These are phyloP conservation scores for Erigeron canadensis DNA, from an alignment of 129 eudicot species.

Conservation along the genomic window DNA sequence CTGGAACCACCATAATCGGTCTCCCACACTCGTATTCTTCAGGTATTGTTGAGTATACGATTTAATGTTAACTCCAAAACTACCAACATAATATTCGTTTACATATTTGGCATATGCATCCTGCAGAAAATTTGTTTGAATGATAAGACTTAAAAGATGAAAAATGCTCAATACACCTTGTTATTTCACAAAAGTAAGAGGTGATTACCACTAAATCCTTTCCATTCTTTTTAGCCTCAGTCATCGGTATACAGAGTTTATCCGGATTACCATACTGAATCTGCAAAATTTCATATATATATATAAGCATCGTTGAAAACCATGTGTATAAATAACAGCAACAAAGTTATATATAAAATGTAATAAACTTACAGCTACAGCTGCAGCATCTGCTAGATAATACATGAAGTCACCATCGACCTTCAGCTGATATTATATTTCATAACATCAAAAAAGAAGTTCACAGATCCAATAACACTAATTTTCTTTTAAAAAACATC, in stretches of 20 bases:
- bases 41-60: slow-evolving; percentile 68
- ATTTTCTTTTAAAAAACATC: background rate
- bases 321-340: background rate
- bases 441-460: slow-evolving; percentile 5
- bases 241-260: slow-evolving; percentile 68
- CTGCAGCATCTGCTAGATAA: slow-evolving; percentile 95
- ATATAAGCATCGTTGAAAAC: slow-evolving; percentile 4
- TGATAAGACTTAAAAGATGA: background rate
- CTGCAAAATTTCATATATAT: slow-evolving; percentile 40
- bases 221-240: slow-evolving; percentile 79
- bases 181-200: background rate
- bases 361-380: slow-evolving; percentile 56
- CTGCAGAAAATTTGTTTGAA: slow-evolving; percentile 36
- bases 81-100: slow-evolving; percentile 50
- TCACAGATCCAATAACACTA: background rate
- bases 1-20: slow-evolving; percentile 98
- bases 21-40: slow-evolving; percentile 51
- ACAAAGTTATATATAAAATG: background rate
- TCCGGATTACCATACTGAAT: slow-evolving; percentile 97
- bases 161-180: background rate
- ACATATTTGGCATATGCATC: slow-evolving; percentile 83
- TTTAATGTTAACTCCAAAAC: slow-evolving; percentile 46
- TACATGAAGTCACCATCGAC: slow-evolving; percentile 91
- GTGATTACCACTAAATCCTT: slow-evolving; percentile 73
- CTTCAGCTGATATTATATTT: slow-evolving; percentile 50